Percentiles rank a stretch among this genome's conserved stretches.
phyloP scores from a whole-genome alignment of 164 flowering plant species.

The Macadamia integrifolia region DNA sequence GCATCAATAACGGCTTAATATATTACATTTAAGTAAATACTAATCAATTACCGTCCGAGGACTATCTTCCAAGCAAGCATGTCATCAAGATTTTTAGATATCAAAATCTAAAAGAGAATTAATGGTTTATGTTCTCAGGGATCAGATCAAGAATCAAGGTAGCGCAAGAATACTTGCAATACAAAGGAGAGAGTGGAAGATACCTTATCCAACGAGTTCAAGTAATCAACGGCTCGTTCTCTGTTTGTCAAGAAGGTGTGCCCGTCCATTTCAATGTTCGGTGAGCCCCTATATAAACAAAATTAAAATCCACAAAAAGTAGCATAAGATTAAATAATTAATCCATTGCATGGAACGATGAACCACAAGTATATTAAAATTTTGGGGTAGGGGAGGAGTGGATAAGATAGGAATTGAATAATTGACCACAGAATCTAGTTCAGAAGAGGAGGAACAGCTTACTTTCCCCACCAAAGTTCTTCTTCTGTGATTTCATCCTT shows the following conservation, averaged over 20 bases:
- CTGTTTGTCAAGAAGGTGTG: slow-evolving; percentile 92
- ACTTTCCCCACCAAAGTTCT: slow-evolving; percentile 99
- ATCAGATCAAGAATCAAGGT: too few relatives aligned
- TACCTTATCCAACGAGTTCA: slow-evolving; percentile 95
- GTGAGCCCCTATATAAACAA: slow-evolving; percentile 68
- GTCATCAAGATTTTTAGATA: slow-evolving; percentile 70
- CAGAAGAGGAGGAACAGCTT: slow-evolving; percentile 20
- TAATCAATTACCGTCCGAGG: too few relatives aligned
- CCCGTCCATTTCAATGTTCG: slow-evolving; percentile 98
- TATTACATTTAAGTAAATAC: too few relatives aligned
- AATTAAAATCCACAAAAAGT: background rate
- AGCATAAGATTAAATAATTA: background rate
- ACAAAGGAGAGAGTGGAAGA: background rate
- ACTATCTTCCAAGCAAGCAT: too few relatives aligned
- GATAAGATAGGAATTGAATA: background rate
- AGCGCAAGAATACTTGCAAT: too few relatives aligned
- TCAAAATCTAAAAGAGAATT: background rate
- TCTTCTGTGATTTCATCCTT: slow-evolving; percentile 67
- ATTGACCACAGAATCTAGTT: background rate
- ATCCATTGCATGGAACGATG: too few relatives aligned
- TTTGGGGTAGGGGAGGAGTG: too few relatives aligned
- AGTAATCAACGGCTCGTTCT: slow-evolving; percentile 97
- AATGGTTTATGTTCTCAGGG: too few relatives aligned
- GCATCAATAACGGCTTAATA: too few relatives aligned
- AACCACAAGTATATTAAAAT: background rate